phyloP scores from a whole-genome alignment of 441 rosid species.

The Viola pubescens region DNA sequence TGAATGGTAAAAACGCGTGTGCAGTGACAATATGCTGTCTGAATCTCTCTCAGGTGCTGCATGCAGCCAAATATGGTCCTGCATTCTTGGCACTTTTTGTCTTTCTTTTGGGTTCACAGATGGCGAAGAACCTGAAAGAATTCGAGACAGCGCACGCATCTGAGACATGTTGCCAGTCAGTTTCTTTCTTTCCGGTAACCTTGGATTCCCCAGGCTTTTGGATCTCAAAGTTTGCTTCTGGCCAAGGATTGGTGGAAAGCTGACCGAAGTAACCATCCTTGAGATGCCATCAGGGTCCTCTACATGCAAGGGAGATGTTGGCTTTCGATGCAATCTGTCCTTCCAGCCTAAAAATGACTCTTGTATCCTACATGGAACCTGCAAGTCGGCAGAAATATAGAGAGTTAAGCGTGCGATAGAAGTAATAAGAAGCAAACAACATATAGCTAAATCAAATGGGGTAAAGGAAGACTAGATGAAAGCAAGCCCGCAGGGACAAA shows the following conservation, averaged over 20 bases:
- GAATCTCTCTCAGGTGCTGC: constrained; percentile 39
- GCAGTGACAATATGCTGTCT: constrained; percentile 53
- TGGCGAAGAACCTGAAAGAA: constrained; percentile 25
- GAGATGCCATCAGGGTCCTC: constrained; percentile 17
- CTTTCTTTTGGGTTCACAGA: constrained; percentile 11
- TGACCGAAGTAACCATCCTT: constrained; percentile 24
- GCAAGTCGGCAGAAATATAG: constrained; percentile 12
- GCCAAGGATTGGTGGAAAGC: constrained; percentile 27
- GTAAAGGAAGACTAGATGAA: background rate
- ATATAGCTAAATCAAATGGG: background rate
- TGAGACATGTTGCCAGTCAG: constrained; percentile 30
- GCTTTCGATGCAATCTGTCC: constrained; percentile 27
- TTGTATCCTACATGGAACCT: constrained; percentile 58
- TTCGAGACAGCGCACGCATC: constrained; percentile 37
- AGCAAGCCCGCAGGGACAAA: background rate
- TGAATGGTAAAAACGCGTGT: constrained; percentile 18
- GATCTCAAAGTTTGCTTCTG: constrained; percentile 36
- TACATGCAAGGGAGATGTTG: constrained; percentile 13
- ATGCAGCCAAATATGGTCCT: constrained; percentile 27
- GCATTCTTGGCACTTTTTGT: constrained; percentile 19
- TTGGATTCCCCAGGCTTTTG: constrained; percentile 19
- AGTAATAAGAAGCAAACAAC: background rate
- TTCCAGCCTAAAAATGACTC: constrained; percentile 46
- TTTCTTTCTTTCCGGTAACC: constrained; percentile 22
- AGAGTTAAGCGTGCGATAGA: background rate